Percentiles rank a stretch among this genome's conserved stretches.
phyloP scores from a whole-genome alignment of 1,284 basidiomycete genomes.

The Mycena citricolor region DNA sequence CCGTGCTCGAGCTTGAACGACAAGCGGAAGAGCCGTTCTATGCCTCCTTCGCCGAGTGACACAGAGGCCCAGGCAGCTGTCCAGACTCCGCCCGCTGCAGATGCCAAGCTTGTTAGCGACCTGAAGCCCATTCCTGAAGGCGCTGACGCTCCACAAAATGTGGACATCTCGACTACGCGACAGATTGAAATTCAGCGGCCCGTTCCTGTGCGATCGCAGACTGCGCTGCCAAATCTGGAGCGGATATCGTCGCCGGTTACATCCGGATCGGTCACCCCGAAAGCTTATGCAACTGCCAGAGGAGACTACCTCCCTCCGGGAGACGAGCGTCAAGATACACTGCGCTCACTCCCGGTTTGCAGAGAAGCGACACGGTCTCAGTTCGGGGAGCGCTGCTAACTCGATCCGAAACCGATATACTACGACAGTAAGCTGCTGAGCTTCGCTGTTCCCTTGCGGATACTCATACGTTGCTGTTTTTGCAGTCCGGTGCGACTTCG shows the following conservation, averaged over 20 bases:
- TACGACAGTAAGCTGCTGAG: constrained; percentile 47
- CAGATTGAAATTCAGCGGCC: constrained; percentile 20
- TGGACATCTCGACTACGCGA: too few relatives aligned
- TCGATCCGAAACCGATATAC: constrained; percentile 66
- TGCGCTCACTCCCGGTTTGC: constrained; percentile 31
- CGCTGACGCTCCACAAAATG: too few relatives aligned
- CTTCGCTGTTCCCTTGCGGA: background rate
- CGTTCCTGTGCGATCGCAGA: constrained; percentile 20
- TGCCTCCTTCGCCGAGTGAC: constrained; percentile 12
- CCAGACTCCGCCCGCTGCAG: background rate
- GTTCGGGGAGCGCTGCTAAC: constrained; percentile 62
- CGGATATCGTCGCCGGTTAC: constrained; percentile 9
- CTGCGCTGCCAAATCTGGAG: constrained; percentile 10
- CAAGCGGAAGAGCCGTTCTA: constrained; percentile 16
- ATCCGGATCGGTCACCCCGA: constrained; percentile 14
- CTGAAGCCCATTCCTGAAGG: too few relatives aligned
- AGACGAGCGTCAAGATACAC: constrained; percentile 33
- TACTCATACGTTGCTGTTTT: constrained; percentile 12
- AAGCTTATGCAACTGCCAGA: constrained; percentile 19
- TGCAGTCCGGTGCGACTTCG: constrained; percentile 52
- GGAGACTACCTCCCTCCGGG: constrained; percentile 35
- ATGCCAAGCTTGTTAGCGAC: constrained; percentile 3
- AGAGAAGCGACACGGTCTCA: constrained; percentile 52
- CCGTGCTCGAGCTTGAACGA: constrained; percentile 31
- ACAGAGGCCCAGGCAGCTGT: background rate